Conservation (phyloP, 106 monocot species). For the Alisma plantagoaquatica region DNA sequence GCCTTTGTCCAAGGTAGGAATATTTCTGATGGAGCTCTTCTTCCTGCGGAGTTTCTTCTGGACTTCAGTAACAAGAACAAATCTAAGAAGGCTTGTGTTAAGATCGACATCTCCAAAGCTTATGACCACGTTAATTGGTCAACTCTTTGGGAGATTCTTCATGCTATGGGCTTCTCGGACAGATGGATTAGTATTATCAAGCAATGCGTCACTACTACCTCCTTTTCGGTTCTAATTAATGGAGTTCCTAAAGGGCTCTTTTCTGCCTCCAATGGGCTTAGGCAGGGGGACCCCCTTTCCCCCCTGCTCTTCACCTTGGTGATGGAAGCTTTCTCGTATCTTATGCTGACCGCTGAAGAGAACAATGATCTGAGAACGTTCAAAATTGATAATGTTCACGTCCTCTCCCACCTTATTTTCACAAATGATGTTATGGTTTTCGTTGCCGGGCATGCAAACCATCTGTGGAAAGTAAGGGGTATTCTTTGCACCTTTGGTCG, state of each 20-base stretch:
- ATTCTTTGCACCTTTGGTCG: no score
- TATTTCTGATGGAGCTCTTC: neutral
- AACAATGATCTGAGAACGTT: no score
- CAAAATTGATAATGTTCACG: no score
- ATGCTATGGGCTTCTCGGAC: no score
- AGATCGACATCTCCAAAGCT: neutral
- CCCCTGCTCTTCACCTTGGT: neutral
- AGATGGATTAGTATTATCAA: neutral
- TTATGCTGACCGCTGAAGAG: no score
- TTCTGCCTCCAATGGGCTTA: neutral
- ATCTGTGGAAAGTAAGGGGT: no score
- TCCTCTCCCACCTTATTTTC: no score
- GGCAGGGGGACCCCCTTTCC: neutral
- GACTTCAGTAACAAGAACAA: neutral
- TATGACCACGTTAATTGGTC: neutral
- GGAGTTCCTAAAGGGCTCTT: neutral
- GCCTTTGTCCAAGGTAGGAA: neutral
- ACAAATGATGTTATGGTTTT: no score
- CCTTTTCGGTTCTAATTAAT: neutral
- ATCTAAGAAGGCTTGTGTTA: neutral
- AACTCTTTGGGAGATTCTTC: no score
- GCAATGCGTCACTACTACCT: neutral
- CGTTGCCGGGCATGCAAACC: no score
- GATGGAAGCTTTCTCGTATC: no score
- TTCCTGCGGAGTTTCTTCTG: neutral